These are phyloP conservation scores for Candida sonorensis DNA, from an alignment of 805 yeast genomes.

Conservation along the genomic window DNA sequence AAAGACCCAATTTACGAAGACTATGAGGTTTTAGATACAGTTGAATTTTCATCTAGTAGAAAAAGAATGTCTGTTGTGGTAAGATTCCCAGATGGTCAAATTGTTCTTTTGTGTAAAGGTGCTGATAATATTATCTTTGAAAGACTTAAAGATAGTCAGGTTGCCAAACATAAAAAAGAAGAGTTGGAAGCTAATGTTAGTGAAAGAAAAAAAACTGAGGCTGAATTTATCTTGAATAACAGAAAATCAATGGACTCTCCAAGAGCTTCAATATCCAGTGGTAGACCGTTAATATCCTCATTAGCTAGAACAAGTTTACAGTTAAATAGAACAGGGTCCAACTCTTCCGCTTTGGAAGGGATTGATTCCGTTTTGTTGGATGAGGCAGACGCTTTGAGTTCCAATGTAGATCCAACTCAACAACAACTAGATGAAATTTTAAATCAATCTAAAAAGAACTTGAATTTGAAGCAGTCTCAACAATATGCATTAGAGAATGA, in stretches of 20 bases:
- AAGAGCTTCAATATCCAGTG: conserved; percentile 2
- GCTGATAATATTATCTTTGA: conserved; percentile 90
- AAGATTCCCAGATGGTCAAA: conserved; percentile 64
- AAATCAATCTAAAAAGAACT: conserved; percentile 45
- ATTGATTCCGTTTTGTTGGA: conserved; percentile 20
- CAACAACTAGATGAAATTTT: conserved; percentile 50
- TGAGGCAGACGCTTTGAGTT: conserved; percentile 22
- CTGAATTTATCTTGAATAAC: conserved; percentile 59
- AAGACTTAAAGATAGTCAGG: conserved; percentile 47
- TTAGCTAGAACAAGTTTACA: conserved; percentile 21
- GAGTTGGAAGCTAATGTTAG: conserved; percentile 53
- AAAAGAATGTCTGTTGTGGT: conserved; percentile 93
- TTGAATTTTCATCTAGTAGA: conserved; percentile 82
- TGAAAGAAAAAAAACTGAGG: conserved; percentile 70
- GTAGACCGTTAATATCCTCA: conserved; percentile 21
- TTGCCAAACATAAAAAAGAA: conserved; percentile 59
- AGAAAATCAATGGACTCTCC: conserved; percentile 36
- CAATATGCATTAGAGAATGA: conserved; percentile 32
- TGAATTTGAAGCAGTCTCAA: conserved; percentile 52
- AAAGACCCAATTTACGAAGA: conserved; percentile 54
- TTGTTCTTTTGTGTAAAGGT: conserved; percentile 84
- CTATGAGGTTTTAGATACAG: conserved; percentile 69
- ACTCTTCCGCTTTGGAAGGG: too few species aligned
- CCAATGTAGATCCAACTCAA: conserved; percentile 25
- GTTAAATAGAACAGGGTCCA: conserved; percentile 24